Evolutionary conservation across 2,329 filamentous ascomycete genomes (phyloP), one percentile per base, ranked within the genome.

Genomic region (Colletotrichum musicola): DNA sequence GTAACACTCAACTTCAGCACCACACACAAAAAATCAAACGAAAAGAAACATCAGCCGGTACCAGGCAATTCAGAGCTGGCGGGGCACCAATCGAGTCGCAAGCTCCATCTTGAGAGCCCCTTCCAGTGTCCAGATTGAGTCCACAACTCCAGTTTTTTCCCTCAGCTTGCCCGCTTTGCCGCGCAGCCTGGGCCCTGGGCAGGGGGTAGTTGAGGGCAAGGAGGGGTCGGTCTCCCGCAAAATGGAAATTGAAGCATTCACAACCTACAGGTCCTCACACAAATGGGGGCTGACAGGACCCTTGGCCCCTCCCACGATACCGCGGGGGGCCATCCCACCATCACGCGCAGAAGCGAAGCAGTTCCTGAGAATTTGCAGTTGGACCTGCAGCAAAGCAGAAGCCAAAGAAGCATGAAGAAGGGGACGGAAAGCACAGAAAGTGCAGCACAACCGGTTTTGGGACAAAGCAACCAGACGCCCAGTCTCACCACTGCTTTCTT

Each of bases 401-500:
- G 47, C 18, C 22, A 50, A 27, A 50, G 47, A 50, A 47, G 44
- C 1, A 14, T 12, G 46, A n/a, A 18, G 18, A 27, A n/a, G 20
- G 12, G 14, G 22, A 25, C 25, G 7, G n/a, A 40, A n/a, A 35
- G 25, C 25, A 30, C 38, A 35, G 9, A 35, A 35, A 35, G 30
- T 35, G 9, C 30, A 35, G 30, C 30, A 35, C 30, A 35, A 3
- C 30, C 30, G 3, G 7, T 2, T 10, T 35, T 35, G 27, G 38
- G 25, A 27, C 38, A 38, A 35, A n/a, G n/a, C 18, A 49, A 38
- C 20, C 20, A 49, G 56, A 22, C 30, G 49, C 40, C 49, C 13
- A 20, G 44, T 63, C 51, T 58, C 59, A 63, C 44, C 44, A 64
- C 64, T 62, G 18, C 51, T 35, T 68, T 58, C 50, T 25, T 40